A percentile compares a stretch with the other conserved stretches of the same genome.
Evolutionary conservation across 768 basidiomycete genomes (phyloP).

Genomic region (Hirschioporus abietinus): DNA sequence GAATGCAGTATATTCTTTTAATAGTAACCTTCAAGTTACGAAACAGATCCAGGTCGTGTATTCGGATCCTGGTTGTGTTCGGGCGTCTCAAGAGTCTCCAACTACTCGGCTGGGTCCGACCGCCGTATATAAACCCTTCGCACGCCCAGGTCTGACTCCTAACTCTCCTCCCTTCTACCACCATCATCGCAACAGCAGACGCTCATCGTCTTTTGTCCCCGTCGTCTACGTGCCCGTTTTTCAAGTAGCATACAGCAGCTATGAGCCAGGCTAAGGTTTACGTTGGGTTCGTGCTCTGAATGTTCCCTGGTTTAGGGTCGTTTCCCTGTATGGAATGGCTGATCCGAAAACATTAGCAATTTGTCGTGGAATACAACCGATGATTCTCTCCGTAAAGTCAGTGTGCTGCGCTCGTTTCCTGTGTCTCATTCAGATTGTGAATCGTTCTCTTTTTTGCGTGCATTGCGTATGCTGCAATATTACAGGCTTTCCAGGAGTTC

Average conservation of each 20-base stretch:
- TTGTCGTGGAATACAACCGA: conserved; percentile 96
- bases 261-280: conserved; percentile 88
- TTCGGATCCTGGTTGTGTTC: not conserved
- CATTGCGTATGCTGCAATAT: conserved; percentile 26
- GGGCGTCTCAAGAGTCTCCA: not conserved
- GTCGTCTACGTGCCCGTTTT: conserved; percentile 34
- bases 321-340: conserved; percentile 49
- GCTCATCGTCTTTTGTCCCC: conserved; percentile 32
- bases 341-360: conserved; percentile 66
- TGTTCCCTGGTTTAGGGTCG: conserved; percentile 34
- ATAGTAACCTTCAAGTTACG: not conserved
- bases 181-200: conserved; percentile 51
- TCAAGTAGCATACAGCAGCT: conserved; percentile 35
- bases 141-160: conserved; percentile 1
- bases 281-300: conserved; percentile 76
- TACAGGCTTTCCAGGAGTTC: conserved; percentile 76
- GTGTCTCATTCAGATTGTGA: conserved; percentile 28
- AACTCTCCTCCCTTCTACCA: conserved; percentile 36
- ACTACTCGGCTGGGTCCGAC: not conserved
- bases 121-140: conserved; percentile 1
- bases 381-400: conserved; percentile 83
- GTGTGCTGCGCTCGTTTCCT: conserved; percentile 45
- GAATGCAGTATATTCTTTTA: not conserved
- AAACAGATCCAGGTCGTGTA: not conserved
- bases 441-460: conserved; percentile 36